Base-by-base conservation (phyloP, 1,139 yeast species). In the Candida labiduridarum region DNA sequence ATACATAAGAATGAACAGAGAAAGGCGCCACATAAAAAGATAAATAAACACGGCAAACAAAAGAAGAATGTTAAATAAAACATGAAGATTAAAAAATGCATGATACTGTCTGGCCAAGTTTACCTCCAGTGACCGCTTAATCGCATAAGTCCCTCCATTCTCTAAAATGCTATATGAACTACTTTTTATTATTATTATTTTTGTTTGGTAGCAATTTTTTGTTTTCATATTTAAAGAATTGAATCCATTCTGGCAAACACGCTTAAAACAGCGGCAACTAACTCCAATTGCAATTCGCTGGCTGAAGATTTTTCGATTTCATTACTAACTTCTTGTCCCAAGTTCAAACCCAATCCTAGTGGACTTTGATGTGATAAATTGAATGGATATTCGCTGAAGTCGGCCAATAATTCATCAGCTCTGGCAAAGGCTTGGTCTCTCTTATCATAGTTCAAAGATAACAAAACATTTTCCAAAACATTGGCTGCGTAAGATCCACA, bases 401-500 rank as follows among this genome's bases (percentile, higher is more conserved):
- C 95, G 48, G 78, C 80, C 56, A 94, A 78, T 46, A 95, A 71
- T 65, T 94, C 98, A 64, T 94, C 98, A 10, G 97, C 96, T 60
- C 97, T 82, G 4, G 90, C 84, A 67, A 92, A 89, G 0, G 98
- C 98, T 60, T 87, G 86, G 66, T 95, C 99, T 62, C 98, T 84
- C 57, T 86, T 89, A 59, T 91, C 97, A 66, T 90, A 91, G 59
- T 87, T 87, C 58, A 92, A 76, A 35, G 86, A 79, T 46, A 87
- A 78, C 52, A 92, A 77, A 6, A 91, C 96, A 64, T 94, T 95
- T 65, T 94, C 99, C 61, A 94, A 80, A 15, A 94, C 99, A 64
- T 91, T 94, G 43, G 97, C 99, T 41, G 98, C 97, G 65, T 89
- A 90, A 12, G 97, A 83, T 15, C 96, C 96, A 61, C 94, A 85